Conservation (phyloP, 805 yeast genomes). For the Yamadazyma sp. region DNA sequence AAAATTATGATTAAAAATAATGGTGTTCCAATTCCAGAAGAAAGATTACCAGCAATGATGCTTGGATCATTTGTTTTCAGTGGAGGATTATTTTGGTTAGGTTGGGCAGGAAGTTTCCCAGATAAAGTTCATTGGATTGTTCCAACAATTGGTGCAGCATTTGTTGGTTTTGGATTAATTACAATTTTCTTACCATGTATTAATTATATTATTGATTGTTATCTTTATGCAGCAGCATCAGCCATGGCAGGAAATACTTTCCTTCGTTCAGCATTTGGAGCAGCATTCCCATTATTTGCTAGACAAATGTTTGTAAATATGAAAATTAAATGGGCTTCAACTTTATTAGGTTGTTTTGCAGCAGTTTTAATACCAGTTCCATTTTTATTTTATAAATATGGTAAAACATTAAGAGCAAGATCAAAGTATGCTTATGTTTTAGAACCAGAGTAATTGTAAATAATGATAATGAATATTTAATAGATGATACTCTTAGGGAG, state of each 20-base stretch:
- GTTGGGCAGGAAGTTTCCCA: constrained; percentile 82
- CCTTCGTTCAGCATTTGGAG: constrained; percentile 56
- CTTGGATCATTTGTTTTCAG: constrained; percentile 70
- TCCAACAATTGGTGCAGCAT: constrained; percentile 45
- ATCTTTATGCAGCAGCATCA: constrained; percentile 56
- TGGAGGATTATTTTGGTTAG: constrained; percentile 78
- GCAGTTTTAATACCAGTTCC: constrained; percentile 56
- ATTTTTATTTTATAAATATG: constrained; percentile 49
- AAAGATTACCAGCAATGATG: constrained; percentile 75
- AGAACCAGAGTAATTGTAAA: too few relatives aligned
- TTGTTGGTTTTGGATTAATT: constrained; percentile 45
- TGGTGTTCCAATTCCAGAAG: constrained; percentile 69
- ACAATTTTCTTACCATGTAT: constrained; percentile 58
- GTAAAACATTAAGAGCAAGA: constrained; percentile 30
- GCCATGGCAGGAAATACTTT: constrained; percentile 66
- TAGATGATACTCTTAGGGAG: too few relatives aligned
- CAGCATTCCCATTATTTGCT: constrained; percentile 60
- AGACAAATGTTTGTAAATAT: constrained; percentile 48
- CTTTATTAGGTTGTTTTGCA: constrained; percentile 52
- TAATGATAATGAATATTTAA: too few relatives aligned
- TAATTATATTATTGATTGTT: constrained; percentile 61
- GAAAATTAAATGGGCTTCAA: constrained; percentile 53
- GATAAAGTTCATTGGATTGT: constrained; percentile 76
- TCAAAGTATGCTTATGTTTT: constrained; percentile 14
- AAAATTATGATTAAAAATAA: constrained; percentile 48